These are phyloP conservation scores for Exsudoporus frostii DNA, from an alignment of 768 basidiomycete species.

Conservation along the genomic window DNA sequence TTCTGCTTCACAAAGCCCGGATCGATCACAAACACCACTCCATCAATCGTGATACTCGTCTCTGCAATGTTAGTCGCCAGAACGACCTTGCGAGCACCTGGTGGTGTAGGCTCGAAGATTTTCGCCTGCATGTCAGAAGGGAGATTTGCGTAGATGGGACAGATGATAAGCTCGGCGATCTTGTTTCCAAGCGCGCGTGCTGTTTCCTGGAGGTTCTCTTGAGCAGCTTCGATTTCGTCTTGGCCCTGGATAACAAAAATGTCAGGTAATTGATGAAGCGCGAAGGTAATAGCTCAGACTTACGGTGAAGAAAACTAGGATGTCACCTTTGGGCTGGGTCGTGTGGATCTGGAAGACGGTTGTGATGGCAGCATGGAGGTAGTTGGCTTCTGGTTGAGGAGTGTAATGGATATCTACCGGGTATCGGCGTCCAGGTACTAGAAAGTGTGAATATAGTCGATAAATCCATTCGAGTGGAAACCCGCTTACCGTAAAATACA, in stretches of 20 bases:
- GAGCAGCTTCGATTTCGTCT: slow-evolving; percentile 98
- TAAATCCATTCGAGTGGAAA: not conserved
- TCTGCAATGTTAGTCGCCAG: slow-evolving; percentile 99
- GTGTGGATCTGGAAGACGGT: slow-evolving; percentile 99
- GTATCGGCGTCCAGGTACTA: slow-evolving; percentile 95
- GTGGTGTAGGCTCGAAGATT: slow-evolving; percentile 98
- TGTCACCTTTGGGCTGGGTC: slow-evolving; percentile 96
- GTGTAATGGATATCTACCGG: slow-evolving; percentile 99
- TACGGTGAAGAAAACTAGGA: slow-evolving; percentile 95
- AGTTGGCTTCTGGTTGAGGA: slow-evolving; percentile 98
- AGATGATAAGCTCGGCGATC: slow-evolving; percentile 89
- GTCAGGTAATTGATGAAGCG: not conserved
- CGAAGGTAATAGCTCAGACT: slow-evolving; percentile 21
- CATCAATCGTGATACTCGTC: slow-evolving; percentile 98
- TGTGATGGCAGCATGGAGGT: slow-evolving; percentile 96
- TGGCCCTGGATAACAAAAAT: slow-evolving; percentile 57
- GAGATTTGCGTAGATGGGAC: slow-evolving; percentile 98
- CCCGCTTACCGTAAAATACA: slow-evolving; percentile 77
- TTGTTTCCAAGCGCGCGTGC: slow-evolving; percentile 94
- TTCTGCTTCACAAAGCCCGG: slow-evolving; percentile 99
- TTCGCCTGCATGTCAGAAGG: slow-evolving; percentile 99
- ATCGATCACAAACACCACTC: slow-evolving; percentile 98
- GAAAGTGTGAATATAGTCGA: slow-evolving; percentile 3
- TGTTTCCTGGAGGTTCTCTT: slow-evolving; percentile 95
- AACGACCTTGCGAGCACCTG: slow-evolving; percentile 95